Conservation (phyloP, 176 grass and related monocot genomes). For the Aegilops longissima region DNA sequence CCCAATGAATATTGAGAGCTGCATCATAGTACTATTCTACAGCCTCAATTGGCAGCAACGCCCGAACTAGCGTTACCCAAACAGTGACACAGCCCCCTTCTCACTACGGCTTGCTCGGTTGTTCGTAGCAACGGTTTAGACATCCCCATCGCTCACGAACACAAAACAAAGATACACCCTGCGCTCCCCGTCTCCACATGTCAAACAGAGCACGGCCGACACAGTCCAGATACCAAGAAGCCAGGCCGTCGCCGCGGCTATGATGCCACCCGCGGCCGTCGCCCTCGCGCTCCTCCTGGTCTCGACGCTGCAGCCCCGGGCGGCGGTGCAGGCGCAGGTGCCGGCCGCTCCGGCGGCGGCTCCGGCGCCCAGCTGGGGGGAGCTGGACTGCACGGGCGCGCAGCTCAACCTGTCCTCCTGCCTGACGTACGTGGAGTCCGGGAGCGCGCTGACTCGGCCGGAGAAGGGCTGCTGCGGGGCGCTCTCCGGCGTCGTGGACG, state of each 20-base stretch:
- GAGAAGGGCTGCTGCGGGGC: constrained; percentile 73
- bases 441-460: constrained; percentile 76
- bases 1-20: too few relatives aligned
- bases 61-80: too few relatives aligned
- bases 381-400: constrained; percentile 52
- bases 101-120: too few relatives aligned
- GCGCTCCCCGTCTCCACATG: constrained; percentile 38
- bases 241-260: constrained; percentile 16
- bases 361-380: constrained; percentile 14
- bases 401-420: constrained; percentile 63
- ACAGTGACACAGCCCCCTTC: too few relatives aligned
- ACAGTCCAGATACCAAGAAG: constrained; percentile 3
- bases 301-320: constrained; percentile 5
- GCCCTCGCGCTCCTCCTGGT: constrained; percentile 31
- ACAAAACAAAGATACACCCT: constrained; percentile 3
- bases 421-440: constrained; percentile 73
- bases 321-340: constrained; percentile 17
- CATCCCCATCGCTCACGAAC: not conserved
- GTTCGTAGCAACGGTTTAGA: not conserved
- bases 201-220: constrained; percentile 30
- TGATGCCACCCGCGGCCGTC: constrained; percentile 32
- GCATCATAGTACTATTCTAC: too few relatives aligned
- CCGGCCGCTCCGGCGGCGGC: constrained; percentile 26
- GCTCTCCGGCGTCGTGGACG: constrained; percentile 44
- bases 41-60: too few relatives aligned